Base-by-base conservation (phyloP, 2,329 filamentous ascomycete genomes). In the Fusarium pseudograminearum region DNA sequence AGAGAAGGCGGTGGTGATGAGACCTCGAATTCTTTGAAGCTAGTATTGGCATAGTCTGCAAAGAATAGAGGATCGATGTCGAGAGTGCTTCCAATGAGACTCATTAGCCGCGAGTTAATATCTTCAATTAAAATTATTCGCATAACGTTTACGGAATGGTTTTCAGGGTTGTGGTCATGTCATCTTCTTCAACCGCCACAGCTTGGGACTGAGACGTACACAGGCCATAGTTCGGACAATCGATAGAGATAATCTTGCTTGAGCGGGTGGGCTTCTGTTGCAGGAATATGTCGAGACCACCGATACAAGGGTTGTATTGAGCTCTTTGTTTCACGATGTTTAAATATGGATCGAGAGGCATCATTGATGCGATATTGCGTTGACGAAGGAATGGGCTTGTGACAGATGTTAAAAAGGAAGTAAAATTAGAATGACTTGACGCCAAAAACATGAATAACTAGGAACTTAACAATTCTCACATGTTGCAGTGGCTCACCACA, bases 11-110 rank as follows among this genome's bases (percentile, higher is more conserved):
- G 26, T 0, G 55, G 26, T 1, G 24, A 8, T 0, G 16, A 22
- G 2, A 36, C 15, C 4, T 42, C 24, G 3, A 57, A 18, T 0
- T 48, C 33, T 7, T 41, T 4, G 6, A 57, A 57, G 3, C 26
- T 11, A 1, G 28, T 48, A 11, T n/a, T 9, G 8, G 50, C 10
- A 7, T 61, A 61, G 9, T 57, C 57, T 3, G 57, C 57, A 16
- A 61, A 61, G 22, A 61, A 61, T 0, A 61, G 4, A 1, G 57
- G 52, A 14, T 61, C 42, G 0, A 57, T 31, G 2, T 61, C 52
- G 0, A 57, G 15, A 2, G 16, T 2, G 2, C 18, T 12, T 0
- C 57, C 57, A 0, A 48, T 1, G 2, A 4, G 1, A 4, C 2
- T 31, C 15, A 61, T 36, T 0, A 57, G 16, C 0, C 16, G 3